Base-by-base conservation (phyloP, 768 basidiomycete species). In the Hypholoma sublateritium region DNA sequence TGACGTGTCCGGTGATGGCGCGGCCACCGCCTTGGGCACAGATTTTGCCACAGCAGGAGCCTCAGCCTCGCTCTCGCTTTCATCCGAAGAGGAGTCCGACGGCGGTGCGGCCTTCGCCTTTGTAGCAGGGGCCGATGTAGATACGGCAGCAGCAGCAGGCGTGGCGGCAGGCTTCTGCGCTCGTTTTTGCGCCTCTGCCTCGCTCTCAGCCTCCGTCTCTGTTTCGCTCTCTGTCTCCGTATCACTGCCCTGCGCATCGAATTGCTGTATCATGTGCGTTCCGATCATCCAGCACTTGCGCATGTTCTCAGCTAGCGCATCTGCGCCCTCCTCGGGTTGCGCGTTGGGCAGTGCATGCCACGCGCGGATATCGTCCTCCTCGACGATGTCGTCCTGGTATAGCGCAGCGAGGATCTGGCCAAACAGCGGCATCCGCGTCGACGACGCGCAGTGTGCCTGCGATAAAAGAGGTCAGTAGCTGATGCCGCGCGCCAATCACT, bases 351-450 rank as follows among this genome's bases (percentile, higher is more conserved):
- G 77, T 52, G 69, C 75, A 70, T 95, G 87, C 96, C 96, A 99
- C 48, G 75, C 78, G n/a, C 91, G 84, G 61, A 98, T 88, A 61
- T 93, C 88, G 50, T 93, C 89, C 65, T 95, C 94, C 48, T 91
- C 91, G 2, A 97, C 86, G 44, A 97, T 82, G 69, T 99, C 96
- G n/a, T 81, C 80, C 67, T 96, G 91, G 70, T 98, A 99, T 13
- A 95, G 76, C 3, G 88, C 87, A 28, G 88, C 88, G 21, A 98
- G 82, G 55, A 96, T 83, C 65, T 91, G 85, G 3, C 90, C 91
- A 70, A 97, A 98, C 56, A 93, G 76, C 16, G 83, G 77, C 64
- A 85, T 70, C 56, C 88, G 85, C 59, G 75, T 77, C 19, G 83
- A 90, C 49, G 67, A 66, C 49, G 86, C 84, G 57, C 88, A 91